phyloP scores from a whole-genome alignment of 2,329 filamentous ascomycete species.

The Aspergillus persii region DNA sequence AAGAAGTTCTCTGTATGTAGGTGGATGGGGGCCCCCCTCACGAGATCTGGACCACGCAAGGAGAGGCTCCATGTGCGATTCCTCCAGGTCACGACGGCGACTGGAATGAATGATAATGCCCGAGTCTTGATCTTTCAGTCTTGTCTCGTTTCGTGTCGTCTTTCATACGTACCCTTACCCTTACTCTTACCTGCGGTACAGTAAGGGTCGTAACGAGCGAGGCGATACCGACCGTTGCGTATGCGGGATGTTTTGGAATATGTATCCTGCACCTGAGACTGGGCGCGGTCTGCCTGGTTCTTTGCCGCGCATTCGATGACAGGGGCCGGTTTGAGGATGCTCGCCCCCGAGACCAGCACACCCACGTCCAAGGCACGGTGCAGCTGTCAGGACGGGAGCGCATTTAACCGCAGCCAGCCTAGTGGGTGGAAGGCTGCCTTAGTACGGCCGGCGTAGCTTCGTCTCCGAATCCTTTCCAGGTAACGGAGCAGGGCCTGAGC shows the following conservation, averaged over 20 bases:
- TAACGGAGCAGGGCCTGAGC: neutral
- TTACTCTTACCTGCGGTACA: neutral
- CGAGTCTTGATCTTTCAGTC: no score
- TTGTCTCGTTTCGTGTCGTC: neutral
- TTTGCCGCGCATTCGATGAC: no score
- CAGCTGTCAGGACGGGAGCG: neutral
- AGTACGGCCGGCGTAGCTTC: neutral
- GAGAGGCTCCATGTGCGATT: slow-evolving; percentile 2
- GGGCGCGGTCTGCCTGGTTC: no score
- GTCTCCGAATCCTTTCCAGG: neutral
- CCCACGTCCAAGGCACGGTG: neutral
- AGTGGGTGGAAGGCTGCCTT: neutral
- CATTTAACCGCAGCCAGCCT: neutral
- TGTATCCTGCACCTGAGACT: neutral
- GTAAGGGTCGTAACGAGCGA: neutral
- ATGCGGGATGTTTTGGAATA: neutral
- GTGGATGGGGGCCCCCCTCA: neutral
- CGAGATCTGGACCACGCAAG: neutral
- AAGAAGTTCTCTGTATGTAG: neutral
- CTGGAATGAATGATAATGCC: no score
- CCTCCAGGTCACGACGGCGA: neutral
- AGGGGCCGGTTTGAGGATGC: neutral
- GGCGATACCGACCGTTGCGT: neutral
- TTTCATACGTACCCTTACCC: neutral
- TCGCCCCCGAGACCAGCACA: neutral